Percentiles rank a stretch among this genome's conserved stretches.
Conservation (phyloP, 208 protist genomes). For the Wallacemonas rigidus region DNA sequence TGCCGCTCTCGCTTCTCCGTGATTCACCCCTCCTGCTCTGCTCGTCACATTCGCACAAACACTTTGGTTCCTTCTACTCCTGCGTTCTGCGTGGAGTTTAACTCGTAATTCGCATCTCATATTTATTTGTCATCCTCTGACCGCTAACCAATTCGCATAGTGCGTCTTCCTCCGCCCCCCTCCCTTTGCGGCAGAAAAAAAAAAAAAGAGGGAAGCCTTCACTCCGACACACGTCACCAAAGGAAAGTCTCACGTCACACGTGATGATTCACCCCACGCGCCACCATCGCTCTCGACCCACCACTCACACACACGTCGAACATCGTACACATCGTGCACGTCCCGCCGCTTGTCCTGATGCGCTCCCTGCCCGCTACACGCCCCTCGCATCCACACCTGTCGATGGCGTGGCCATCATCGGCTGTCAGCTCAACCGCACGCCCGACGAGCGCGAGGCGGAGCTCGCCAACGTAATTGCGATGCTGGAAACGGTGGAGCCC, state of each 20-base stretch:
- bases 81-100: background rate
- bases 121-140: background rate
- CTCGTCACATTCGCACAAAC: too few species aligned
- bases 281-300: background rate
- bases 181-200: background rate
- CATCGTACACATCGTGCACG: background rate
- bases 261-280: background rate
- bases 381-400: background rate
- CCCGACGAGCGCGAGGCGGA: background rate
- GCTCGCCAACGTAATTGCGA: background rate
- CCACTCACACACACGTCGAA: background rate
- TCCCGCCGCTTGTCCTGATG: background rate
- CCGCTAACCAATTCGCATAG: background rate
- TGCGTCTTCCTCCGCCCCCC: background rate
- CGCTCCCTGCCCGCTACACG: background rate
- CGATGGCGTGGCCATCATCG: background rate
- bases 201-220: background rate
- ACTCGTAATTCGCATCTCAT: background rate
- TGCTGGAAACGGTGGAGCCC: constrained; percentile 1
- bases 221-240: background rate
- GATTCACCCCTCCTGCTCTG: too few species aligned
- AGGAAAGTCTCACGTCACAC: background rate
- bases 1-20: too few species aligned
- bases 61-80: too few species aligned
- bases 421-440: constrained; percentile 2